A percentile compares a stretch with the other conserved stretches of the same genome.
Conservation (phyloP, 2,329 filamentous ascomycete genomes). For the Botrytis squamosa region DNA sequence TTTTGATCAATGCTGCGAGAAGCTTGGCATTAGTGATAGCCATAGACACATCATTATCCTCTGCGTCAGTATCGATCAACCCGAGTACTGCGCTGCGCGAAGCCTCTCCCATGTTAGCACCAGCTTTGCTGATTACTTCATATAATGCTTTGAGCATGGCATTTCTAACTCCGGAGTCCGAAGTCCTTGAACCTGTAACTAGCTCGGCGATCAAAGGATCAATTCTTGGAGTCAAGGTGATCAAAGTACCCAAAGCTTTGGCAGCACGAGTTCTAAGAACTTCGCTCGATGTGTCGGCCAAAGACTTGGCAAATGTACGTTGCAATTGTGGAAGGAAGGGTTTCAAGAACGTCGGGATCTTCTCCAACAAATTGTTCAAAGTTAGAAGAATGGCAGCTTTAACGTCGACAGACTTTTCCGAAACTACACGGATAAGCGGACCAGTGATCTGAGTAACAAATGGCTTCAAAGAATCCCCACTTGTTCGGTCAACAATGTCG, state of each 20-base stretch:
- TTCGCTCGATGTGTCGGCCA: conserved; percentile 91
- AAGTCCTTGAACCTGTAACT: conserved; percentile 91
- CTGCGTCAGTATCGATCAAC: conserved; percentile 81
- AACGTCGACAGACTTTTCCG: conserved; percentile 92
- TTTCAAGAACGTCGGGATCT: conserved; percentile 93
- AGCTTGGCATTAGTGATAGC: conserved; percentile 88
- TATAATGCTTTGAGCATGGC: conserved; percentile 97
- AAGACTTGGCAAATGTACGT: conserved; percentile 91
- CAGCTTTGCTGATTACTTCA: conserved; percentile 93
- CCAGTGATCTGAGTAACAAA: conserved; percentile 98
- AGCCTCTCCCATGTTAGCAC: conserved; percentile 88
- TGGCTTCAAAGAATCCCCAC: conserved; percentile 80
- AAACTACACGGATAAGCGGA: conserved; percentile 95
- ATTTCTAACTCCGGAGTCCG: conserved; percentile 81
- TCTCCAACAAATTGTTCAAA: conserved; percentile 91
- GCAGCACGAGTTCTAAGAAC: conserved; percentile 83
- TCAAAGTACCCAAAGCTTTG: conserved; percentile 89
- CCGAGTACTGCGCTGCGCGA: conserved; percentile 83
- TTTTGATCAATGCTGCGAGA: conserved; percentile 85
- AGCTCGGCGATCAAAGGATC: conserved; percentile 91
- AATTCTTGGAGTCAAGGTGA: conserved; percentile 91
- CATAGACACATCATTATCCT: conserved; percentile 73
- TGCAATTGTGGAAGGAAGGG: conserved; percentile 96
- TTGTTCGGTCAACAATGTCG: conserved; percentile 92
- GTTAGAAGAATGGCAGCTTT: conserved; percentile 93